A percentile compares a stretch with the other conserved stretches of the same genome.
phyloP scores from a whole-genome alignment of 495 filamentous ascomycete species.

The Neurospora tetrasperma region DNA sequence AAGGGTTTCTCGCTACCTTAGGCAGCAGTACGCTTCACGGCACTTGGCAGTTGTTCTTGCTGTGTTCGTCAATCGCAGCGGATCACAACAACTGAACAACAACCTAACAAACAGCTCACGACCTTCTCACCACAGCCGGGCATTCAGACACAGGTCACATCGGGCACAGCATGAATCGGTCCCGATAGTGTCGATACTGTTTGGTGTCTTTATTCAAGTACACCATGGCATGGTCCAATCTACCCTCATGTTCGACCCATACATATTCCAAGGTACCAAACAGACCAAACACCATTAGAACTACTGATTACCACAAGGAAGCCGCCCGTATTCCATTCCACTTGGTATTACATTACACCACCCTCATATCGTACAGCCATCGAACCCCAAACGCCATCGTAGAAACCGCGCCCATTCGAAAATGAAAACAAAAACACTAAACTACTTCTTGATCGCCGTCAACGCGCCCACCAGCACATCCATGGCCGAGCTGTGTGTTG shows the following conservation, averaged over 20 bases:
- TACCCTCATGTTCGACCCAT: background rate
- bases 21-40: background rate
- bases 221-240: background rate
- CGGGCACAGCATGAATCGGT: background rate
- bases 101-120: background rate
- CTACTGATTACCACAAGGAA: background rate
- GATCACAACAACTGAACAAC: background rate
- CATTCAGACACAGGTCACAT: background rate
- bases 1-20: background rate
- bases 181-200: background rate
- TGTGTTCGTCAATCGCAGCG: background rate
- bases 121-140: background rate
- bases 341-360: background rate
- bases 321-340: background rate
- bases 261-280: background rate
- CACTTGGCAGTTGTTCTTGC: background rate
- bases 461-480: slow-evolving; percentile 61
- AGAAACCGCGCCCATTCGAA: background rate
- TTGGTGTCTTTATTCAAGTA: background rate
- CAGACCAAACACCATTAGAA: background rate
- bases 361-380: background rate
- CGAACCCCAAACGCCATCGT: background rate
- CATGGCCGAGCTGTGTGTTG: slow-evolving; percentile 55
- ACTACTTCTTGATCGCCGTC: slow-evolving; percentile 15
- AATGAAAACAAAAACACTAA: background rate